phyloP scores from a whole-genome alignment of 164 flowering plant genomes.

The Protea cynaroides region DNA sequence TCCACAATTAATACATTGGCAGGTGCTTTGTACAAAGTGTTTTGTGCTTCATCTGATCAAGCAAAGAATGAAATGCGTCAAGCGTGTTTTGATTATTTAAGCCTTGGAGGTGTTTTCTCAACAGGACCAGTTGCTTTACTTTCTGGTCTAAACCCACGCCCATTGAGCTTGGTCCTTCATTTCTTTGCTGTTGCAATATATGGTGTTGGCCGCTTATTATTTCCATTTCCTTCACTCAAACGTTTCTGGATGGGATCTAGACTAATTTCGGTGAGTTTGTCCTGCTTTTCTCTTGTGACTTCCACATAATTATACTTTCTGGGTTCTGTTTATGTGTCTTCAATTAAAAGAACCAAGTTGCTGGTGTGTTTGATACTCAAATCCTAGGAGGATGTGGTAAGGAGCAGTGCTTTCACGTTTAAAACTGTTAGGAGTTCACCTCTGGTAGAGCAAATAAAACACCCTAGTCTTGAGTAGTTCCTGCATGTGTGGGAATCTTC shows the following conservation, averaged over 20 bases:
- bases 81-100: conserved; percentile 50
- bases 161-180: conserved; percentile 22
- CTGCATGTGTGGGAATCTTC: too few species aligned
- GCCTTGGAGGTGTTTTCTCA: conserved; percentile 47
- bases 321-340: not conserved
- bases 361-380: not conserved
- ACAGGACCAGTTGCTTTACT: conserved; percentile 49
- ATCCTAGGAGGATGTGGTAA: not conserved
- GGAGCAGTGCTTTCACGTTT: not conserved
- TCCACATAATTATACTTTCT: not conserved
- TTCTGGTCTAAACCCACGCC: conserved; percentile 60
- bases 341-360: too few species aligned
- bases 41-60: conserved; percentile 50
- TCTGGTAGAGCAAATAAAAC: too few species aligned
- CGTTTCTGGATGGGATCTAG: conserved; percentile 87
- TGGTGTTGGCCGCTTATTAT: conserved; percentile 51
- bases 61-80: conserved; percentile 54
- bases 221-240: conserved; percentile 82
- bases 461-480: too few species aligned
- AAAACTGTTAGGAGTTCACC: too few species aligned
- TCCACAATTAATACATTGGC: conserved; percentile 82
- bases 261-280: conserved; percentile 60
- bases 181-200: not conserved
- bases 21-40: conserved; percentile 71
- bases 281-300: not conserved